A percentile compares a stretch with the other conserved stretches of the same genome.
Conservation (phyloP, 495 filamentous ascomycete genomes). For the Hypoxylon fragiforme region DNA sequence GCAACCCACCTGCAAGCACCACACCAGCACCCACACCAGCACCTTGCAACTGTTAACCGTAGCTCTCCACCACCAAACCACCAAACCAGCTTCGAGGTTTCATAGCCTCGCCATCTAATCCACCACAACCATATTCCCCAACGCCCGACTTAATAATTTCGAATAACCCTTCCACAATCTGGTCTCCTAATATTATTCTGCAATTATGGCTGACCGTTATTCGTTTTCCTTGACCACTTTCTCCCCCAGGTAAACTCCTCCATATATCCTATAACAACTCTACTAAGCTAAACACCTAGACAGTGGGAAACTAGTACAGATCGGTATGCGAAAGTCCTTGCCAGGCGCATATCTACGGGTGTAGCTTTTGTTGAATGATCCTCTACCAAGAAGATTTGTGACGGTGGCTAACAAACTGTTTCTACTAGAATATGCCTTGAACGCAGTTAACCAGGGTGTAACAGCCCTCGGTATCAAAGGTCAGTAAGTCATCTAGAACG, state of each 20-base stretch:
- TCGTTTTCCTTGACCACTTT: constrained; percentile 99
- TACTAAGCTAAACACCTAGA: constrained; percentile 51
- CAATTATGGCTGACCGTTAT: constrained; percentile 93
- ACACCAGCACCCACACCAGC: neutral
- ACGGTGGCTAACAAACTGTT: constrained; percentile 35
- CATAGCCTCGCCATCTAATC: constrained; percentile 27
- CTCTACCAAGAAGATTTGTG: neutral
- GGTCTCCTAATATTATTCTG: constrained; percentile 1
- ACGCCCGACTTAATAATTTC: neutral
- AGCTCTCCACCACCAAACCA: constrained; percentile 35
- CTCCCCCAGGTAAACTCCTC: constrained; percentile 84
- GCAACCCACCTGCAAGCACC: too few relatives aligned
- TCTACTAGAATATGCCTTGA: constrained; percentile 93
- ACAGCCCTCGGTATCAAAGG: constrained; percentile 99
- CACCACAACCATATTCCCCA: constrained; percentile 8
- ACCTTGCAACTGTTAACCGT: constrained; percentile 5
- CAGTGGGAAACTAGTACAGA: constrained; percentile 92
- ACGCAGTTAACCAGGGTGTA: constrained; percentile 98
- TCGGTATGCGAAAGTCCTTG: constrained; percentile 55
- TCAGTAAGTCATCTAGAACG: constrained; percentile 40
- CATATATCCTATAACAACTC: constrained; percentile 13
- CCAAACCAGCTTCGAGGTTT: too few relatives aligned
- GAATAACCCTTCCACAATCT: constrained; percentile 8
- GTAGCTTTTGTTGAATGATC: neutral
- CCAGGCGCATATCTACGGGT: constrained; percentile 8